phyloP scores from a whole-genome alignment of 805 yeast genomes.

The Tetrapisispora iriomotensis region DNA sequence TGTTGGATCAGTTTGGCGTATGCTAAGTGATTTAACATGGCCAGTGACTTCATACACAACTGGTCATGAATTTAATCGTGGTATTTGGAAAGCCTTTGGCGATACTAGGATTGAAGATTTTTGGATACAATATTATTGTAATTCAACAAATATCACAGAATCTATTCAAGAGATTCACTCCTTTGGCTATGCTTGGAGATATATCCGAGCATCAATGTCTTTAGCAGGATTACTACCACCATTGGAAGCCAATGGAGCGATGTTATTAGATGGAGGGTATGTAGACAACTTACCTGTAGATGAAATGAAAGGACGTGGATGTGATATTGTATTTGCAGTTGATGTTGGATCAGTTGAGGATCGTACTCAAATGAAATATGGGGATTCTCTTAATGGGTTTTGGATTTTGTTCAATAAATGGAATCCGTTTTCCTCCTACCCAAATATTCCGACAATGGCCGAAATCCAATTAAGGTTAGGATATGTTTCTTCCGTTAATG shows the following conservation, averaged over 20 bases:
- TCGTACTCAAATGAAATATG: slow-evolving; percentile 78
- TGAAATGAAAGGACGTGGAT: slow-evolving; percentile 88
- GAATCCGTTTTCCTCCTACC: slow-evolving; percentile 82
- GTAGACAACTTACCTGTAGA: slow-evolving; percentile 86
- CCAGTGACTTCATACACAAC: slow-evolving; percentile 93
- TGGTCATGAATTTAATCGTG: slow-evolving; percentile 94
- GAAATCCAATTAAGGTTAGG: slow-evolving; percentile 90
- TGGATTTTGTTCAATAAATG: slow-evolving; percentile 84
- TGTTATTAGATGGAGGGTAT: slow-evolving; percentile 94
- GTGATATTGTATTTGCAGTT: slow-evolving; percentile 77
- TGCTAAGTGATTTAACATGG: slow-evolving; percentile 73
- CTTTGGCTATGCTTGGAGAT: slow-evolving; percentile 91
- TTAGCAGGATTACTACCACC: slow-evolving; percentile 86
- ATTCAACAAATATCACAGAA: slow-evolving; percentile 90
- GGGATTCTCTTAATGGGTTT: slow-evolving; percentile 84
- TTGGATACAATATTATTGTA: slow-evolving; percentile 83
- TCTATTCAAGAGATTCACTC: slow-evolving; percentile 93
- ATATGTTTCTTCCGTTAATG: slow-evolving; percentile 90
- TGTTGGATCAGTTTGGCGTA: slow-evolving; percentile 78
- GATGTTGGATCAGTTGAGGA: slow-evolving; percentile 96
- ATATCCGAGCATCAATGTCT: slow-evolving; percentile 92
- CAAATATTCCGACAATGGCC: slow-evolving; percentile 87
- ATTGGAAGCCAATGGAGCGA: slow-evolving; percentile 76
- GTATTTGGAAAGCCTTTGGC: slow-evolving; percentile 95
- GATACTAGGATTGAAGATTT: slow-evolving; percentile 89